Evolutionary conservation across 306 rosid genomes (phyloP).

Genomic region (Benincasa hispida): DNA sequence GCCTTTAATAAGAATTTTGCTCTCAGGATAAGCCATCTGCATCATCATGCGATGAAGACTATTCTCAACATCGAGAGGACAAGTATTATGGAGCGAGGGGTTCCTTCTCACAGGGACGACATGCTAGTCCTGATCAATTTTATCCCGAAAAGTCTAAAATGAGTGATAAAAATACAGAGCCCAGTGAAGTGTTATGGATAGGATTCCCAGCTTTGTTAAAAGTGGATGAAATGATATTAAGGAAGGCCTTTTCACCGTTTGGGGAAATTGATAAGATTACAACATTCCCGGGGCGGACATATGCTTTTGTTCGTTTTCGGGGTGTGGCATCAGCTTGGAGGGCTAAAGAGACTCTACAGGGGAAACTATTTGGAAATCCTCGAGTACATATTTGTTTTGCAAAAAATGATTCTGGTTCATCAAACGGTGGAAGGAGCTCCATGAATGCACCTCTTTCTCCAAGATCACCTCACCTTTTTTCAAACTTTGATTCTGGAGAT

Average conservation of each 20-base stretch:
- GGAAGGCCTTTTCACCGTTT: conserved; percentile 78
- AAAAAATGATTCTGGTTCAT: conserved; percentile 68
- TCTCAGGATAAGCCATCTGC: conserved; percentile 72
- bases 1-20: conserved; percentile 18
- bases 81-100: conserved; percentile 39
- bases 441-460: conserved; percentile 46
- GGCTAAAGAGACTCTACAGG: conserved; percentile 69
- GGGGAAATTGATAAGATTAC: conserved; percentile 87
- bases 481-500: conserved; percentile 38
- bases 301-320: conserved; percentile 84
- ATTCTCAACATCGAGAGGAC: conserved; percentile 44
- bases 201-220: conserved; percentile 82
- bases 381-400: conserved; percentile 94
- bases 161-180: conserved; percentile 65
- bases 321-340: conserved; percentile 54
- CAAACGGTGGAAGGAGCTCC: conserved; percentile 55
- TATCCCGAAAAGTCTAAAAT: conserved; percentile 53
- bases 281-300: conserved; percentile 87
- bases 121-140: conserved; percentile 45
- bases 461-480: conserved; percentile 39
- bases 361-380: conserved; percentile 89
- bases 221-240: conserved; percentile 64
- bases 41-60: conserved; percentile 41
- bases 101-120: conserved; percentile 17
- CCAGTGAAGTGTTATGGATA: conserved; percentile 92